Percentiles rank a stretch among this genome's conserved stretches.
phyloP scores from a whole-genome alignment of 495 filamentous ascomycete species.

The Penicillium cataractarum region DNA sequence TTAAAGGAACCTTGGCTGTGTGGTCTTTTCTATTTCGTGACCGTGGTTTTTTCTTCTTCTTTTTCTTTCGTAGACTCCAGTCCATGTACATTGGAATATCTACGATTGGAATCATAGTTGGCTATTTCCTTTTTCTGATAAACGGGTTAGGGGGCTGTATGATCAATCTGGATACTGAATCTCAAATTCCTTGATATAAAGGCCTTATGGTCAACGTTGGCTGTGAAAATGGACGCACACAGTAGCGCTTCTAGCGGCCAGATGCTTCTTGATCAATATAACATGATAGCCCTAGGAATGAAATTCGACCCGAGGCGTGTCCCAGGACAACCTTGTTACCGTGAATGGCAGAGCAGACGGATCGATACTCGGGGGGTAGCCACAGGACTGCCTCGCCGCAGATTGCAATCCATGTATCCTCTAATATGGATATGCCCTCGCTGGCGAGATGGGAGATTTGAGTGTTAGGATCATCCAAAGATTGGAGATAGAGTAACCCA shows the following conservation, averaged over 20 bases:
- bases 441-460: neutral
- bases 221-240: no score
- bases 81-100: neutral
- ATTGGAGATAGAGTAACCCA: neutral
- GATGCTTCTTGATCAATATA: neutral
- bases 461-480: neutral
- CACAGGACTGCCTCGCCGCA: neutral
- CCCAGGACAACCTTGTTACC: neutral
- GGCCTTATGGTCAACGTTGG: no score
- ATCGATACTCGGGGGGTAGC: neutral
- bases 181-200: no score
- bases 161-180: neutral
- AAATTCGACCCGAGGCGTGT: neutral
- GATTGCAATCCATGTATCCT: neutral
- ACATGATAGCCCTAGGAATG: neutral
- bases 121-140: neutral
- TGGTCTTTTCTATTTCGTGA: conserved; percentile 9
- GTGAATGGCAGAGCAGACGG: neutral
- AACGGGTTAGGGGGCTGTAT: neutral
- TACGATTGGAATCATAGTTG: neutral
- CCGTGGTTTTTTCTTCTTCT: conserved; percentile 8
- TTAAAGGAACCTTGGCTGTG: conserved; percentile 23
- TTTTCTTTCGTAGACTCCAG: conserved; percentile 13
- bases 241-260: neutral
- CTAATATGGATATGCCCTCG: neutral